These are phyloP conservation scores for Neurospora terricola DNA, from an alignment of 495 filamentous ascomycete genomes.

Conservation along the genomic window DNA sequence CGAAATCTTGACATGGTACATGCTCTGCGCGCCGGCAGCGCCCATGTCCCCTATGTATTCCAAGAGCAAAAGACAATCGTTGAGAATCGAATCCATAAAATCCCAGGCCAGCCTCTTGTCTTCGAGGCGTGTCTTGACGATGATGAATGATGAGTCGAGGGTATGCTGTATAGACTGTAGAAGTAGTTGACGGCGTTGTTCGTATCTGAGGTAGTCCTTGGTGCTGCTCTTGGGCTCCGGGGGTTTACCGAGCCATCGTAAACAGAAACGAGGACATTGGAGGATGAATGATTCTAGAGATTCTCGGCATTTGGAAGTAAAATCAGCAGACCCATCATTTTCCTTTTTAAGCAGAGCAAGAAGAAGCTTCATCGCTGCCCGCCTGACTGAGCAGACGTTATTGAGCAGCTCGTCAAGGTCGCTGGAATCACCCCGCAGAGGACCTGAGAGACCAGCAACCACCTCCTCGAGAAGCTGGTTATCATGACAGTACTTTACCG, in stretches of 20 bases:
- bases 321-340: slow-evolving; percentile 2
- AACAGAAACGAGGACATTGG: slow-evolving; percentile 40
- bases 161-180: slow-evolving; percentile 33
- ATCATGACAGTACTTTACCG: slow-evolving; percentile 18
- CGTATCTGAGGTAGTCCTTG: slow-evolving; percentile 42
- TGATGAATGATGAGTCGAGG: slow-evolving; percentile 47
- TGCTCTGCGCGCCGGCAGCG: slow-evolving; percentile 18
- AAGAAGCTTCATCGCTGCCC: slow-evolving; percentile 46
- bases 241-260: slow-evolving; percentile 46
- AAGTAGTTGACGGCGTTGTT: slow-evolving; percentile 44
- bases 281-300: slow-evolving; percentile 38
- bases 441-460: slow-evolving; percentile 43
- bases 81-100: slow-evolving; percentile 41
- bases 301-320: slow-evolving; percentile 6
- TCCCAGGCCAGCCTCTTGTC: slow-evolving; percentile 36
- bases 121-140: slow-evolving; percentile 36
- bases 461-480: slow-evolving; percentile 36
- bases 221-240: slow-evolving; percentile 30
- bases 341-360: slow-evolving; percentile 8
- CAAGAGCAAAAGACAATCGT: slow-evolving; percentile 42
- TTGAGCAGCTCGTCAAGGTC: slow-evolving; percentile 64
- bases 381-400: slow-evolving; percentile 54
- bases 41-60: slow-evolving; percentile 33
- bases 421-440: slow-evolving; percentile 48
- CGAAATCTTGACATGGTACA: slow-evolving; percentile 54